phyloP scores from a whole-genome alignment of 1,139 yeast genomes.

The Debaryomycetaceae sp. region DNA sequence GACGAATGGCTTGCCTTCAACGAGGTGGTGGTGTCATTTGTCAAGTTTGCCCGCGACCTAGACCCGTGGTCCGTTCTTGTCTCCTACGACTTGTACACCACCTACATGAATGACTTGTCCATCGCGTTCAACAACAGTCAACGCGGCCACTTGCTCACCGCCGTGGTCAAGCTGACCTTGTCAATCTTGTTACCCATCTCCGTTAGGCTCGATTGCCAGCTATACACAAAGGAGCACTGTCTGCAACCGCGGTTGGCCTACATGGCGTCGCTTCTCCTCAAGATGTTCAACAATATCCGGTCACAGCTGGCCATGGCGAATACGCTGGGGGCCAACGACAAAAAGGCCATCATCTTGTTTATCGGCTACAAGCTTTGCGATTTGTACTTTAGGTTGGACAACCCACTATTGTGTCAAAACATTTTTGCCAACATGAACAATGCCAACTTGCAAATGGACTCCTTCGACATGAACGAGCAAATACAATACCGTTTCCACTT shows the following conservation, averaged over 20 bases:
- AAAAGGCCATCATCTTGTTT: conserved; percentile 50
- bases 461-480: conserved; percentile 48
- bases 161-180: conserved; percentile 38
- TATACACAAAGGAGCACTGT: conserved; percentile 37
- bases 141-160: conserved; percentile 48
- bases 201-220: conserved; percentile 43
- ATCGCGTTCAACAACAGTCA: conserved; percentile 52
- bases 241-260: conserved; percentile 47
- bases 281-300: conserved; percentile 60
- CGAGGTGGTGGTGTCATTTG: conserved; percentile 45
- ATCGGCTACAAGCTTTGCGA: conserved; percentile 58
- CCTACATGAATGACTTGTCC: conserved; percentile 50
- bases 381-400: conserved; percentile 57
- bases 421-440: conserved; percentile 72
- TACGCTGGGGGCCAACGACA: conserved; percentile 37
- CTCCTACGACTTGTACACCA: conserved; percentile 57
- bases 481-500: conserved; percentile 65
- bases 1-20: conserved; percentile 51
- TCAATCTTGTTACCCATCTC: conserved; percentile 46
- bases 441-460: conserved; percentile 43
- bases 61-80: conserved; percentile 55
- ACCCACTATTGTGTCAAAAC: conserved; percentile 68
- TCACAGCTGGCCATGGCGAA: conserved; percentile 40
- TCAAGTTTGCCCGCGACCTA: conserved; percentile 48
- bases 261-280: conserved; percentile 54